These are phyloP conservation scores for Pterocarpus santalinus DNA, from an alignment of 306 rosid species.

Conservation along the genomic window DNA sequence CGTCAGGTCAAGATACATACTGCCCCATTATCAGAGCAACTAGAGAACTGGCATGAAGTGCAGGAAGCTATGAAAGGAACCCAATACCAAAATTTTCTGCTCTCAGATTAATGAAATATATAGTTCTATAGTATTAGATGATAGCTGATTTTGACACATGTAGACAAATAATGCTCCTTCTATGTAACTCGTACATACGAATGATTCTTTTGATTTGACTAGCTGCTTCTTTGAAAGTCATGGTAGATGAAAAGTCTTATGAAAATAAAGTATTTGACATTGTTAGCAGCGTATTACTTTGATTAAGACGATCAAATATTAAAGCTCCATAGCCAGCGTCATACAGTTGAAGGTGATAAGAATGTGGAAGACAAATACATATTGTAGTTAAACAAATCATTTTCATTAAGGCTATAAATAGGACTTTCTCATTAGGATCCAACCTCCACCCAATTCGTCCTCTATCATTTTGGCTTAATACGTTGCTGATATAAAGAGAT, in stretches of 20 bases:
- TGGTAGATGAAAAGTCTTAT: too few species aligned
- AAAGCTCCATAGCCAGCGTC: not conserved
- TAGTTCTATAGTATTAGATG: not conserved
- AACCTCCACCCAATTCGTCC: too few species aligned
- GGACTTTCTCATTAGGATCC: too few species aligned
- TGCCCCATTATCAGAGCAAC: constrained; percentile 59
- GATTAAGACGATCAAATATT: not conserved
- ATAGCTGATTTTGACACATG: not conserved
- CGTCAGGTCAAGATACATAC: constrained; percentile 67
- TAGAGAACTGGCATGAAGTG: constrained; percentile 70
- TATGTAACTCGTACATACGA: constrained; percentile 17
- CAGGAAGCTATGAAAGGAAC: constrained; percentile 53
- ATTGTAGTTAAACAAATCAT: too few species aligned
- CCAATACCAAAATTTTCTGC: constrained; percentile 52
- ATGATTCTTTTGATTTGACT: not conserved
- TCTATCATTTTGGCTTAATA: too few species aligned
- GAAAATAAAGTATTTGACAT: too few species aligned
- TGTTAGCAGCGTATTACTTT: not conserved
- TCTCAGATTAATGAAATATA: constrained; percentile 27
- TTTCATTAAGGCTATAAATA: too few species aligned
- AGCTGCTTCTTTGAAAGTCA: not conserved
- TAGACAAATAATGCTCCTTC: constrained; percentile 8
- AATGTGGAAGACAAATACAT: too few species aligned
- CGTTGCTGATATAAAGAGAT: too few species aligned
- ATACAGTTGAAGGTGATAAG: too few species aligned